These are phyloP conservation scores for Aaosphaeria arxii DNA, from an alignment of 2,329 filamentous ascomycete genomes.

Conservation along the genomic window DNA sequence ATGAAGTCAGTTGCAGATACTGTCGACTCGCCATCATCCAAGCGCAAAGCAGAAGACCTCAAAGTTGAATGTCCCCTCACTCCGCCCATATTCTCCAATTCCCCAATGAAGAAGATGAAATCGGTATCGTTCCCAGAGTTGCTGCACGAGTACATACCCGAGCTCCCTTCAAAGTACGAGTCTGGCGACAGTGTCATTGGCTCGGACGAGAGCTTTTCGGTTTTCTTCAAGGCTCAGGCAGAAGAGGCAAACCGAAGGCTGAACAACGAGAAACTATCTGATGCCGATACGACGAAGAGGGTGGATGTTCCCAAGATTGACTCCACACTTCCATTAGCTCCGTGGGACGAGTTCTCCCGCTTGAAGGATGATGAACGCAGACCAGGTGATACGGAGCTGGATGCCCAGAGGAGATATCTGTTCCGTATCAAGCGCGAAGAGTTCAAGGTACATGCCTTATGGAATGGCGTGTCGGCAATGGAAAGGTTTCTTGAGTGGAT, in stretches of 20 bases:
- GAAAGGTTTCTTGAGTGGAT: conserved; percentile 46
- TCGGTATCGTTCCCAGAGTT: conserved; percentile 39
- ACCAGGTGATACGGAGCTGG: conserved; percentile 17
- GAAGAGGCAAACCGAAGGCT: conserved; percentile 32
- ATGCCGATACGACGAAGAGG: conserved; percentile 47
- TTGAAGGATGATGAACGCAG: conserved; percentile 6
- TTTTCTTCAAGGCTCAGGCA: conserved; percentile 37
- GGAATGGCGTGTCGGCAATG: conserved; percentile 40
- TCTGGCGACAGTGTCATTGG: conserved; percentile 11
- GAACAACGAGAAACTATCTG: conserved; percentile 46
- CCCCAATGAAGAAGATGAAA: conserved; percentile 40
- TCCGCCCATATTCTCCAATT: conserved; percentile 35
- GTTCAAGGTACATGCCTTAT: conserved; percentile 29
- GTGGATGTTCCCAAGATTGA: conserved; percentile 50
- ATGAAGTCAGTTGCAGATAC: conserved; percentile 23
- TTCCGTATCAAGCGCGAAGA: conserved; percentile 33
- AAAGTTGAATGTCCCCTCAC: conserved; percentile 49
- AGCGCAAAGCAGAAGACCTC: conserved; percentile 35
- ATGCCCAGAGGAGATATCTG: conserved; percentile 31
- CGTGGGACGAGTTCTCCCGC: conserved; percentile 44
- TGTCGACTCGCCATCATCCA: conserved; percentile 13
- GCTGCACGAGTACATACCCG: conserved; percentile 31
- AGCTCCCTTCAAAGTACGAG: conserved; percentile 21
- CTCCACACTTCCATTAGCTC: conserved; percentile 40
- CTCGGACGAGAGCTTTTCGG: conserved; percentile 28